Conservation (phyloP, 2,329 filamentous ascomycete genomes). For the Dendryphion nanum region DNA sequence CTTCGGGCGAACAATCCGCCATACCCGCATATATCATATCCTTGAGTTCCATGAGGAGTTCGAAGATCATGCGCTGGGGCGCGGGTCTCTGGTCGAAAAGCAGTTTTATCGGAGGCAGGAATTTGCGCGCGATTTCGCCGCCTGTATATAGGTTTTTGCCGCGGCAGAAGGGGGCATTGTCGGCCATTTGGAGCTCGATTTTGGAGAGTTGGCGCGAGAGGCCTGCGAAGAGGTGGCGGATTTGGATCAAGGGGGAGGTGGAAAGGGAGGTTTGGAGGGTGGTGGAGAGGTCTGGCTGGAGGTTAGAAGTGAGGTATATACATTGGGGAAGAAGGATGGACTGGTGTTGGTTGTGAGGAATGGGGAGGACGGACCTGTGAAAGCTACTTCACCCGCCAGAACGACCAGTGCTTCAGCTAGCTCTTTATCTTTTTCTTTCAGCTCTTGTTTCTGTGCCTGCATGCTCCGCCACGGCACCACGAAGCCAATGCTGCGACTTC, state of each 20-base stretch:
- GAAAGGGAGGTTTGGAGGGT: conserved; percentile 31
- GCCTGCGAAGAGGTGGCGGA: conserved; percentile 33
- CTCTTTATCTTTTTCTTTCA: conserved; percentile 33
- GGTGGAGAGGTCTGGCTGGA: conserved; percentile 23
- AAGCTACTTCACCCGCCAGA: conserved; percentile 32
- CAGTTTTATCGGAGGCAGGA: conserved; percentile 28
- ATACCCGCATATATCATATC: conserved; percentile 29
- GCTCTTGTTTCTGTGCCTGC: conserved; percentile 31
- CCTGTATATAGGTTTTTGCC: conserved; percentile 36
- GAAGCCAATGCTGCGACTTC: conserved; percentile 30
- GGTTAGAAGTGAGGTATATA: too few relatives aligned
- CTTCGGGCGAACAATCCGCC: conserved; percentile 22
- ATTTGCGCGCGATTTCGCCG: conserved; percentile 31
- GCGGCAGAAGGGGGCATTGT: conserved; percentile 30
- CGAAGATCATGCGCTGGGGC: conserved; percentile 35
- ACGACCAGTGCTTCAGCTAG: conserved; percentile 34
- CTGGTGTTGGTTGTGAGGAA: too few relatives aligned
- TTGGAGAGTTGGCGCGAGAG: conserved; percentile 36
- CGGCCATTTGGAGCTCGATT: conserved; percentile 33
- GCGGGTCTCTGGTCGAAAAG: conserved; percentile 31
- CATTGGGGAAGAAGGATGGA: too few relatives aligned
- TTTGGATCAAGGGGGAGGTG: conserved; percentile 32
- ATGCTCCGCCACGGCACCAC: conserved; percentile 37
- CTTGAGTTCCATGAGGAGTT: conserved; percentile 34
- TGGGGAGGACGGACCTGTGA: conserved; percentile 22